Base-by-base conservation (phyloP, 495 filamentous ascomycete species). In the Aspergillus nanangensis region DNA sequence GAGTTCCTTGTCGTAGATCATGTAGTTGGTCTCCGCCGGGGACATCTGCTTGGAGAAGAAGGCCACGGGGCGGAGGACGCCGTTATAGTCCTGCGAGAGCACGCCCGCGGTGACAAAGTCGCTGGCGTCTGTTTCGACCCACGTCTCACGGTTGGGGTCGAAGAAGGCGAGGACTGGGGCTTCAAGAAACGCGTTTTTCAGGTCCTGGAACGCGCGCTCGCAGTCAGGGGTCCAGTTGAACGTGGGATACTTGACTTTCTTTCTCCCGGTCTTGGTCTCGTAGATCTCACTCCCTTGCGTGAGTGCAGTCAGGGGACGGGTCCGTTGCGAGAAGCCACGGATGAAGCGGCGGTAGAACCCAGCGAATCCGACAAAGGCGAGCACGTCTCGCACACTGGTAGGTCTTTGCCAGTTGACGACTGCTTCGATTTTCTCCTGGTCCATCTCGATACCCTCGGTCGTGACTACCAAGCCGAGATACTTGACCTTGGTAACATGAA, bases 281-380 rank as follows among this genome's bases (percentile, higher is more conserved):
- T 33, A 3, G 32, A 36, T 13, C 51, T 29, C 13, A 19, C 18
- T 57, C 21, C 60, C 27, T 18, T 48, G 0, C 24, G 44, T 40
- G 19, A 57, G 34, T 0, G 29, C 3, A 13, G 40, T 14, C 5
- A 66, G 34, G 0, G 42, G 53, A 3, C 19, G 47, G 1, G 40
- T 45, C 11, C 58, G 57, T n/a, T 34, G 34, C 7, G 44, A 53
- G 46, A 56, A 67, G 0, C 50, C 29, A 0, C 49, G 10, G 1
- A 70, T 64, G 35, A 69, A 66, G 1, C 45, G 32, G 1, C 46
- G 35, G 34, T 65, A 66, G 43, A 66, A 70, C 36, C 61, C 60
- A n/a, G 15, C 51, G 38, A 70, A 62, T 0, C 59, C 50, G 13
- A 70, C 21, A 38, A 61, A 68, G 2, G 38, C 37, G 32, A 61